phyloP scores from a whole-genome alignment of 176 grass and related monocot genomes.

The maize (Zea mays) region Zm-B73-REFERENCE-NAM-5.0 NC_050100.1:54502001-54502500 shows the following conservation, averaged over 20 bases:
- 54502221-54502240: constrained; percentile 71
- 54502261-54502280: constrained; percentile 86
- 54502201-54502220: constrained; percentile 85
- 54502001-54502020: not conserved
- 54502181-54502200: constrained; percentile 96
- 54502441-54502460: too few species aligned
- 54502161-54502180: constrained; percentile 86
- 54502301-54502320: constrained; percentile 95
- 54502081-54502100: constrained; percentile 49
- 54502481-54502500: not conserved
- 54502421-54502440: not conserved
- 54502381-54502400: not conserved
- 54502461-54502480: not conserved
- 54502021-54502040: not conserved
- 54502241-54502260: constrained; percentile 94
- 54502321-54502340: constrained; percentile 35
- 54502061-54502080: not conserved
- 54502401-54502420: too few species aligned
- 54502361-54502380: too few species aligned
- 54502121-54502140: constrained; percentile 68
- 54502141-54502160: constrained; percentile 77
- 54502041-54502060: not conserved
- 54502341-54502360: not conserved
- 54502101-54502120: constrained; percentile 67
- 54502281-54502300: constrained; percentile 90